phyloP scores from a whole-genome alignment of 345 rosid species.

The Viola odorata region DNA sequence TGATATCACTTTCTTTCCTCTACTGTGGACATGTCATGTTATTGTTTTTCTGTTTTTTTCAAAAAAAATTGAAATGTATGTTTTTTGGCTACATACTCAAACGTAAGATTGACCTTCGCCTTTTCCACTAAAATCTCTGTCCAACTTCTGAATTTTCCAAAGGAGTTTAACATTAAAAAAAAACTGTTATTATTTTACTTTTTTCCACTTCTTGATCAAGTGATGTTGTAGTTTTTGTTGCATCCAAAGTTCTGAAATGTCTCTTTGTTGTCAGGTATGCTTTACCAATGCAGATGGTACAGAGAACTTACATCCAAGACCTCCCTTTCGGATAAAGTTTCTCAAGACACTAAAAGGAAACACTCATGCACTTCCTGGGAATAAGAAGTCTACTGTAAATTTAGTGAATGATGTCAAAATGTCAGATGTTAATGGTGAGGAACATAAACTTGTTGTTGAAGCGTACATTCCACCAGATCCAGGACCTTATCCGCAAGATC shows the following conservation, averaged over 20 bases:
- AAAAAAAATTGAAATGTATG: neutral
- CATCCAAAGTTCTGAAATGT: no score
- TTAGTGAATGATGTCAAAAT: slow-evolving; percentile 39
- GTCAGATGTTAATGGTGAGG: slow-evolving; percentile 43
- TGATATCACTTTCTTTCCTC: slow-evolving; percentile 12
- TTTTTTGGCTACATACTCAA: no score
- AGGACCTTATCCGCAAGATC: slow-evolving; percentile 99
- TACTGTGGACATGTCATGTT: neutral
- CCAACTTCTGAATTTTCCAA: neutral
- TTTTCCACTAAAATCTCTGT: no score
- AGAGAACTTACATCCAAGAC: slow-evolving; percentile 58
- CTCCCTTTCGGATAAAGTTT: slow-evolving; percentile 76
- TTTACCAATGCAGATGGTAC: slow-evolving; percentile 64
- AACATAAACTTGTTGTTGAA: slow-evolving; percentile 79
- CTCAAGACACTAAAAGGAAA: slow-evolving; percentile 66
- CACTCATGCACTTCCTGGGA: slow-evolving; percentile 73
- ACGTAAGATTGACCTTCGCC: no score
- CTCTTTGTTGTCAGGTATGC: slow-evolving; percentile 46
- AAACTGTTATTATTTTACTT: no score
- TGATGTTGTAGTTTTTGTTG: no score
- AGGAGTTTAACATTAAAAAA: neutral
- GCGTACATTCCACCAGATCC: slow-evolving; percentile 91
- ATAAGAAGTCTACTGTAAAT: slow-evolving; percentile 42
- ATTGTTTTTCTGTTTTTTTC: neutral
- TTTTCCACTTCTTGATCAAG: no score